Evolutionary conservation across 768 basidiomycete species (phyloP).

Genomic region (Tricholoma sp.): DNA sequence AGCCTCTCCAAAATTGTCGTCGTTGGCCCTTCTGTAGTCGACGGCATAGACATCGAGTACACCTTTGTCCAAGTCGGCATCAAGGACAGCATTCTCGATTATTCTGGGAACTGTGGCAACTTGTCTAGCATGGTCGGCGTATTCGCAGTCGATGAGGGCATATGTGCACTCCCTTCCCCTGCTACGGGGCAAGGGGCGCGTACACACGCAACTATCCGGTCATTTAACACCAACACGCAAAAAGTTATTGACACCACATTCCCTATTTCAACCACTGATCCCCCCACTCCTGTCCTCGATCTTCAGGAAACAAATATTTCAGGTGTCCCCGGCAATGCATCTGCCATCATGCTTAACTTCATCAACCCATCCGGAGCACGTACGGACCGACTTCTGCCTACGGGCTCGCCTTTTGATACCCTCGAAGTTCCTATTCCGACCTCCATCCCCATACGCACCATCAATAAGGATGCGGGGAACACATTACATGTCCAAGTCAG

Average conservation of each 20-base stretch:
- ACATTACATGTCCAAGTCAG: conserved; percentile 33
- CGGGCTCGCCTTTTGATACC: conserved; percentile 42
- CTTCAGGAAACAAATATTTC: conserved; percentile 52
- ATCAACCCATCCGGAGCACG: conserved; percentile 61
- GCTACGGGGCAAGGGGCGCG: neutral
- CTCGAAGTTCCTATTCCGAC: no score
- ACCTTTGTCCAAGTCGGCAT: conserved; percentile 66
- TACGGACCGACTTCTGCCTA: conserved; percentile 67
- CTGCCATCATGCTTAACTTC: conserved; percentile 63
- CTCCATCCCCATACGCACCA: neutral
- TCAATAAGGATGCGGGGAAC: neutral
- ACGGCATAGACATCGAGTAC: conserved; percentile 59
- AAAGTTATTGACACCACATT: conserved; percentile 69
- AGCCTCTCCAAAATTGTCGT: conserved; percentile 73
- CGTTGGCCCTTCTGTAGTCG: conserved; percentile 43
- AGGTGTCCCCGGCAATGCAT: conserved; percentile 63
- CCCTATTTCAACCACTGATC: conserved; percentile 33
- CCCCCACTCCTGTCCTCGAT: conserved; percentile 37
- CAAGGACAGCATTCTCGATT: conserved; percentile 54
- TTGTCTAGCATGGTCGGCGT: conserved; percentile 68
- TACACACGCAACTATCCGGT: conserved; percentile 42
- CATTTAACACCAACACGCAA: conserved; percentile 69
- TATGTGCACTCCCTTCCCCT: conserved; percentile 30
- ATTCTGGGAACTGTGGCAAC: conserved; percentile 75
- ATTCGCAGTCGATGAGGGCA: conserved; percentile 63